These are phyloP conservation scores for Verticillium longisporum DNA, from an alignment of 2,329 filamentous ascomycete genomes.

Conservation along the genomic window DNA sequence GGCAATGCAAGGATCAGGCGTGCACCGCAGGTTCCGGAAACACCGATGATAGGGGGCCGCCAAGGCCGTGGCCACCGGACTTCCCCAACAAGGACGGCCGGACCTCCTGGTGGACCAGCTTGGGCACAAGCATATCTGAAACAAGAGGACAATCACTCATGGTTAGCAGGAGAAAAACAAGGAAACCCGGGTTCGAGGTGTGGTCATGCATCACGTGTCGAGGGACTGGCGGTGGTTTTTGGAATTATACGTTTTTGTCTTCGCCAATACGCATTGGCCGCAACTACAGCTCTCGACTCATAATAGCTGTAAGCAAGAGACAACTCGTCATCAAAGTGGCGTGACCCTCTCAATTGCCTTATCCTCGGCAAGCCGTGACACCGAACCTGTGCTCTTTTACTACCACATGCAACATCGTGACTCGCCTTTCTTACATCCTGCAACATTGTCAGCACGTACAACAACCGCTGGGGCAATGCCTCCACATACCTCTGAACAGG, in stretches of 20 bases:
- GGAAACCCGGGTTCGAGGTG: not conserved
- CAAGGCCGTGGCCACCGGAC: not conserved
- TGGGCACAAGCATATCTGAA: too few relatives aligned
- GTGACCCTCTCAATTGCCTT: not conserved
- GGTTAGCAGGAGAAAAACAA: not conserved
- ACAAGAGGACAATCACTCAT: not conserved
- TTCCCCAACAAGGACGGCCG: not conserved
- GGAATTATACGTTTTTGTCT: not conserved
- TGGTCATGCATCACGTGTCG: not conserved
- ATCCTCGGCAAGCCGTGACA: not conserved
- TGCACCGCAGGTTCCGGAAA: not conserved
- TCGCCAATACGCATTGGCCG: not conserved
- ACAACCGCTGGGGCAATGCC: not conserved
- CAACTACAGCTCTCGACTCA: not conserved
- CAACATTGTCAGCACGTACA: conserved; percentile 1
- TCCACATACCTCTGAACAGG: conserved; percentile 52
- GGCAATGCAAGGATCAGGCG: not conserved
- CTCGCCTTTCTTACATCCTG: conserved; percentile 7
- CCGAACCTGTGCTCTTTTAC: not conserved
- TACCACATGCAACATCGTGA: not conserved
- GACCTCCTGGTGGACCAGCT: not conserved
- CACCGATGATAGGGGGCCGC: not conserved
- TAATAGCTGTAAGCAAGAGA: not conserved
- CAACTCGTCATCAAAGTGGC: not conserved
- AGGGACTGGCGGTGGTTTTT: not conserved